Percentiles rank a stretch among this genome's conserved stretches.
Conservation (phyloP, 345 rosid genomes). For the Gossypium rotundifolium region DNA sequence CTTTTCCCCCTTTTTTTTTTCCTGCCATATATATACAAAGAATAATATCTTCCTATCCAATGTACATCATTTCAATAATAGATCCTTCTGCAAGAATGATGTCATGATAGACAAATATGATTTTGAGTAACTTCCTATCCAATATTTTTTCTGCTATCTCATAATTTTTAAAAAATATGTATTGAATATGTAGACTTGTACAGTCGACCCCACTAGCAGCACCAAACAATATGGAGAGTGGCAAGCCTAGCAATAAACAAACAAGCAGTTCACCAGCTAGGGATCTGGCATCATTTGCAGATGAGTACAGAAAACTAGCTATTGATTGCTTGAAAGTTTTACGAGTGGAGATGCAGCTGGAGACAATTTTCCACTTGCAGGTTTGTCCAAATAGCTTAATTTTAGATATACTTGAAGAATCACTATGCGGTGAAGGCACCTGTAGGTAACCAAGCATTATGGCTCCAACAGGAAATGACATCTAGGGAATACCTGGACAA, state of each 20-base stretch:
- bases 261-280: conserved; percentile 34
- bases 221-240: conserved; percentile 45
- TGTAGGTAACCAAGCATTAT: conserved; percentile 22
- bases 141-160: conserved; percentile 2
- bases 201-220: conserved; percentile 44
- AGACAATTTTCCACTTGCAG: conserved; percentile 92
- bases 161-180: conserved; percentile 4
- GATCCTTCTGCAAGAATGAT: conserved; percentile 11
- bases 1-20: not conserved
- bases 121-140: conserved; percentile 7
- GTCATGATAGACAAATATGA: conserved; percentile 1
- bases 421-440: conserved; percentile 12
- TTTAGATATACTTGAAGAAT: not conserved
- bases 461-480: conserved; percentile 72
- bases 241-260: conserved; percentile 35
- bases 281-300: conserved; percentile 78
- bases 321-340: conserved; percentile 92
- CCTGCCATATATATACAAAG: not conserved
- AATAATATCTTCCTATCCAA: not conserved
- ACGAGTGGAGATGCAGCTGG: conserved; percentile 96
- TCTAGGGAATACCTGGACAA: conserved; percentile 85
- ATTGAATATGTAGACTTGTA: conserved; percentile 52
- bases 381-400: conserved; percentile 31
- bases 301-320: conserved; percentile 90
- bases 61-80: not conserved